Evolutionary conservation across 345 rosid species (phyloP).

Genomic region (Heritiera fomes): DNA sequence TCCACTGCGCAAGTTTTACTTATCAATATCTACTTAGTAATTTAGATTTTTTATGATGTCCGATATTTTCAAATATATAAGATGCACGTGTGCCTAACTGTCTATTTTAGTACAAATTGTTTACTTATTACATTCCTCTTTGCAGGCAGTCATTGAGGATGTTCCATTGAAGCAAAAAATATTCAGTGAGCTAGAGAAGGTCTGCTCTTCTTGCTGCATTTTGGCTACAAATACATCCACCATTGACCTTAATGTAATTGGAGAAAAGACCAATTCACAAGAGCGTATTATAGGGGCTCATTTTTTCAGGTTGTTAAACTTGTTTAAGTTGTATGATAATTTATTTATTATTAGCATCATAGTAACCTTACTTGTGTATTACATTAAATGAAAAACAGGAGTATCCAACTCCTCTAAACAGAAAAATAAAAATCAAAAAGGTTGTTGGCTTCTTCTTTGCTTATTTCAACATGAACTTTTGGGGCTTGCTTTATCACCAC

Average conservation of each 20-base stretch:
- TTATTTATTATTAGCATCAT: background rate
- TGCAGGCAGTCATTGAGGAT: constrained; percentile 91
- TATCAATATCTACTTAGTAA: constrained; percentile 1
- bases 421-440: background rate
- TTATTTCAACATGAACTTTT: background rate
- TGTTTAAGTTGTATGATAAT: background rate
- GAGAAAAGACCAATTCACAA: constrained; percentile 75
- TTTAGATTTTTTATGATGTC: constrained; percentile 4
- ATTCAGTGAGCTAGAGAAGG: constrained; percentile 75
- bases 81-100: background rate
- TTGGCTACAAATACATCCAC: constrained; percentile 93
- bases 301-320: constrained; percentile 74
- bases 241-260: constrained; percentile 69
- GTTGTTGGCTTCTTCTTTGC: background rate
- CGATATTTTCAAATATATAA: constrained; percentile 6
- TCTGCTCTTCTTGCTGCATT: constrained; percentile 82
- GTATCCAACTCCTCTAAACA: background rate
- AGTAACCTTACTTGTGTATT: background rate
- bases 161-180: constrained; percentile 78
- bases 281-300: constrained; percentile 94
- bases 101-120: background rate
- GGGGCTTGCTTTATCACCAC: background rate
- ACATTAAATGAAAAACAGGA: background rate
- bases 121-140: constrained; percentile 18
- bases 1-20: background rate